These are phyloP conservation scores for Scytalidium lignicola DNA, from an alignment of 2,329 filamentous ascomycete genomes.

Conservation along the genomic window DNA sequence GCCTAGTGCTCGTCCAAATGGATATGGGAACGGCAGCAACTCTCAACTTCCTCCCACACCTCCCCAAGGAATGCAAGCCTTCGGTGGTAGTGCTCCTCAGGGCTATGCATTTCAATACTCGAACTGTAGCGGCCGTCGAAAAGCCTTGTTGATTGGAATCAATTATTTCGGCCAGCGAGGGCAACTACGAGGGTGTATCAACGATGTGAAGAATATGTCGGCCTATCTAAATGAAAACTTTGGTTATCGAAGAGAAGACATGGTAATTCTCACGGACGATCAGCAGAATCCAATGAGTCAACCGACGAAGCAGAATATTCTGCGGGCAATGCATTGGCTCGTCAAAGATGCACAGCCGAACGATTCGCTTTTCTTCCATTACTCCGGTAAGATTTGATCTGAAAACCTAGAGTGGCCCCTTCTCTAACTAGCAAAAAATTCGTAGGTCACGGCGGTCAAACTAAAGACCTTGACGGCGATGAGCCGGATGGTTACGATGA, in stretches of 20 bases:
- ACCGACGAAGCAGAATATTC: constrained; percentile 90
- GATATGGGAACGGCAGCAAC: constrained; percentile 52
- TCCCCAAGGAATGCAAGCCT: constrained; percentile 61
- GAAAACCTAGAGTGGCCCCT: constrained; percentile 9
- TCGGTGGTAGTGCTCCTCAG: constrained; percentile 74
- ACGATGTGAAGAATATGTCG: constrained; percentile 97
- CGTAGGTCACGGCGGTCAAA: constrained; percentile 73
- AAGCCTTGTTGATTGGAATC: constrained; percentile 88
- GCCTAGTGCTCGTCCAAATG: constrained; percentile 43
- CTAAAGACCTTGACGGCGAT: constrained; percentile 71
- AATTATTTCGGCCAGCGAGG: constrained; percentile 94
- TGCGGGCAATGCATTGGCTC: constrained; percentile 96
- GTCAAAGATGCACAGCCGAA: constrained; percentile 90
- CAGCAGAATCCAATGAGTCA: constrained; percentile 97
- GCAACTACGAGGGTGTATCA: constrained; percentile 89
- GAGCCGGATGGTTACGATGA: constrained; percentile 80
- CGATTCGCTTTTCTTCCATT: constrained; percentile 96
- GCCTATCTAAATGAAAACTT: constrained; percentile 83
- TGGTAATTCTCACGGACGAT: constrained; percentile 95
- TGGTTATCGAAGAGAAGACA: constrained; percentile 90
- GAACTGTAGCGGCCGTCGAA: constrained; percentile 80
- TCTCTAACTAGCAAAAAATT: constrained; percentile 4
- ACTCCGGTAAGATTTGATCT: constrained; percentile 61
- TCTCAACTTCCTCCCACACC: constrained; percentile 61
- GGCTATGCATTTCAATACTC: constrained; percentile 88